These are phyloP conservation scores for Vigna radiata DNA, from an alignment of 306 rosid species.

Conservation along the genomic window DNA sequence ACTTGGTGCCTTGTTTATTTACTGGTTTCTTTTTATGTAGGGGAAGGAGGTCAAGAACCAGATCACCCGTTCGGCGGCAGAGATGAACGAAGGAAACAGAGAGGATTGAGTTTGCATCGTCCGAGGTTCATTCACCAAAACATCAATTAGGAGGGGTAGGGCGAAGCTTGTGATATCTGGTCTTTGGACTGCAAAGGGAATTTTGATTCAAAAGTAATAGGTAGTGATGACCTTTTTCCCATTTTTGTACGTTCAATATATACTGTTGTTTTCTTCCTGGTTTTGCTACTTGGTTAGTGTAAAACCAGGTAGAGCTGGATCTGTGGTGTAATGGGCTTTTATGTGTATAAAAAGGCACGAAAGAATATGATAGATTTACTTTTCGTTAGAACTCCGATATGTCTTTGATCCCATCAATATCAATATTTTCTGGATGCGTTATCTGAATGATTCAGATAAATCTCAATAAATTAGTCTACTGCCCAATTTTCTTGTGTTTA, in stretches of 20 bases:
- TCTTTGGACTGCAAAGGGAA: slow-evolving; percentile 15
- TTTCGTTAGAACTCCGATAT: neutral
- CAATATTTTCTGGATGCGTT: neutral
- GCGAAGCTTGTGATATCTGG: slow-evolving; percentile 32
- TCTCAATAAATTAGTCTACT: neutral
- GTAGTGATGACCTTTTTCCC: slow-evolving; percentile 21
- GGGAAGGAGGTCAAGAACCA: slow-evolving; percentile 87
- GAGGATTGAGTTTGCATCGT: slow-evolving; percentile 24
- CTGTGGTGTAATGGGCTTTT: slow-evolving; percentile 43
- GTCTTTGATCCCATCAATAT: slow-evolving; percentile 1
- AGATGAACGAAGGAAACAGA: slow-evolving; percentile 55
- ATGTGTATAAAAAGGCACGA: slow-evolving; percentile 33
- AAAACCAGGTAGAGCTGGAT: slow-evolving; percentile 39
- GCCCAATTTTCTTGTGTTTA: neutral
- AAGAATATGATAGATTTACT: neutral
- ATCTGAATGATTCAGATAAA: slow-evolving; percentile 9
- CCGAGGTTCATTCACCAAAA: slow-evolving; percentile 6
- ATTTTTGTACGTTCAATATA: slow-evolving; percentile 48
- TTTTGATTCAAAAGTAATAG: slow-evolving; percentile 14
- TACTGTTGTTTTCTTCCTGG: slow-evolving; percentile 43
- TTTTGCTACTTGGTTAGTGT: slow-evolving; percentile 27
- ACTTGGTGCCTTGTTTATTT: slow-evolving; percentile 40
- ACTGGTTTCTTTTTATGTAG: slow-evolving; percentile 60
- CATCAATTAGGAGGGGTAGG: slow-evolving; percentile 19
- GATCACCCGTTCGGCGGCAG: slow-evolving; percentile 78